Evolutionary conservation across 441 rosid genomes (phyloP).

Genomic region (Jatropha multifida): DNA sequence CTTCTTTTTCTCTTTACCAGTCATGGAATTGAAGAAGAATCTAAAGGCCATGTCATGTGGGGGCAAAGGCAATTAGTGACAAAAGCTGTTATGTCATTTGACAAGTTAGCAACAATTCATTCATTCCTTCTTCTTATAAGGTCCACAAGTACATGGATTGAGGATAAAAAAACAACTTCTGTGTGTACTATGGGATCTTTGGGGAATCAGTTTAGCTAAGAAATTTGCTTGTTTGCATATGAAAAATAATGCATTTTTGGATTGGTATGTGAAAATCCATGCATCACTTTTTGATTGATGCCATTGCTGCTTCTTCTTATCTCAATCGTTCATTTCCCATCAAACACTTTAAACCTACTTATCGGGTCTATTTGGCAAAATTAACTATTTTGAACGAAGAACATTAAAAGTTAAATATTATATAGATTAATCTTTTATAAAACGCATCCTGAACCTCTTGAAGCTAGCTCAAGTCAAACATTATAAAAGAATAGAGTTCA

Average conservation of each 20-base stretch:
- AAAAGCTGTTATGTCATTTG: slow-evolving; percentile 37
- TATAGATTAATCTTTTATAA: too few relatives aligned
- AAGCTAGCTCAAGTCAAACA: too few relatives aligned
- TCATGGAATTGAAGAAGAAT: slow-evolving; percentile 27
- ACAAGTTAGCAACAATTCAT: slow-evolving; percentile 22
- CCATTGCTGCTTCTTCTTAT: neutral
- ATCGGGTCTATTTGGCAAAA: too few relatives aligned
- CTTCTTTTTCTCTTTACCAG: neutral
- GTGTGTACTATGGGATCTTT: slow-evolving; percentile 22
- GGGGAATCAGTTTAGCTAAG: slow-evolving; percentile 12
- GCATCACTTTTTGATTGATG: slow-evolving; percentile 8
- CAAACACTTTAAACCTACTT: neutral
- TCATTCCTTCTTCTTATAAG: slow-evolving; percentile 24
- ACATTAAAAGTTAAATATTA: too few relatives aligned
- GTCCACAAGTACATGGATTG: slow-evolving; percentile 27
- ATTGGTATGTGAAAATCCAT: neutral
- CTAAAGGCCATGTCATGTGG: slow-evolving; percentile 31
- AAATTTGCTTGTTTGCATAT: slow-evolving; percentile 8
- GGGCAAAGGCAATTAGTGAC: slow-evolving; percentile 28
- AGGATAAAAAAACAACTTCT: neutral
- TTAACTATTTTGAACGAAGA: too few relatives aligned
- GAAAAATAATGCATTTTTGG: slow-evolving; percentile 10
- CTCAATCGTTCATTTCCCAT: slow-evolving; percentile 6
- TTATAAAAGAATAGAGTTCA: too few relatives aligned
- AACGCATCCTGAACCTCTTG: too few relatives aligned